phyloP scores from a whole-genome alignment of 1,284 basidiomycete species.

The Coniophora puteana region DNA sequence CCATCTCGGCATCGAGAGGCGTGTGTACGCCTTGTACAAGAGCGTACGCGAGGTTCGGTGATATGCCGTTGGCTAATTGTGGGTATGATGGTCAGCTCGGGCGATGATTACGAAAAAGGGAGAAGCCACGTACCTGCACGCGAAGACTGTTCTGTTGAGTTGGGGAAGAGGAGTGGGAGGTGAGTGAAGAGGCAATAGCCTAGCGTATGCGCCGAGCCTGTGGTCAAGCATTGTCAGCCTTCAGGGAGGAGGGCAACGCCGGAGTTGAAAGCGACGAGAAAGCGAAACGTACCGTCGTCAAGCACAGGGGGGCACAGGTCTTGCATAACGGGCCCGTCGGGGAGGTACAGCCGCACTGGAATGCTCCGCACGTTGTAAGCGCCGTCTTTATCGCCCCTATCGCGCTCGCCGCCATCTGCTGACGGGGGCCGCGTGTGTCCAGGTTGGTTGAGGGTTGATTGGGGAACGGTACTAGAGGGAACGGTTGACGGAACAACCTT shows the following conservation, averaged over 20 bases:
- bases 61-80: too few species aligned
- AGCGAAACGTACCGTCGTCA: slow-evolving; percentile 52
- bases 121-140: too few species aligned
- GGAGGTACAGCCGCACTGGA: slow-evolving; percentile 87
- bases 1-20: slow-evolving; percentile 86
- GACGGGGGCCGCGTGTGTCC: slow-evolving; percentile 66
- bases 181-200: slow-evolving; percentile 56
- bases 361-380: slow-evolving; percentile 85
- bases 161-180: slow-evolving; percentile 68
- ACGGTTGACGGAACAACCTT: slow-evolving; percentile 75
- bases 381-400: slow-evolving; percentile 66
- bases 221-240: background rate
- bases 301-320: slow-evolving; percentile 79
- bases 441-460: slow-evolving; percentile 48
- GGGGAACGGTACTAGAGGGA: slow-evolving; percentile 52
- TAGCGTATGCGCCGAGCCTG: slow-evolving; percentile 61
- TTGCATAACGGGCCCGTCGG: slow-evolving; percentile 88
- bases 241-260: background rate
- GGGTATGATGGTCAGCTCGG: too few species aligned
- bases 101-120: too few species aligned
- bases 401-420: slow-evolving; percentile 54
- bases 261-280: background rate
- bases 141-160: slow-evolving; percentile 22
- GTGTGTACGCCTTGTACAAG: slow-evolving; percentile 86
- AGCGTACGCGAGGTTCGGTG: slow-evolving; percentile 58